A percentile compares a stretch with the other conserved stretches of the same genome.
Conservation (phyloP, 2,329 filamentous ascomycete genomes). For the Xylariaceae sp. region DNA sequence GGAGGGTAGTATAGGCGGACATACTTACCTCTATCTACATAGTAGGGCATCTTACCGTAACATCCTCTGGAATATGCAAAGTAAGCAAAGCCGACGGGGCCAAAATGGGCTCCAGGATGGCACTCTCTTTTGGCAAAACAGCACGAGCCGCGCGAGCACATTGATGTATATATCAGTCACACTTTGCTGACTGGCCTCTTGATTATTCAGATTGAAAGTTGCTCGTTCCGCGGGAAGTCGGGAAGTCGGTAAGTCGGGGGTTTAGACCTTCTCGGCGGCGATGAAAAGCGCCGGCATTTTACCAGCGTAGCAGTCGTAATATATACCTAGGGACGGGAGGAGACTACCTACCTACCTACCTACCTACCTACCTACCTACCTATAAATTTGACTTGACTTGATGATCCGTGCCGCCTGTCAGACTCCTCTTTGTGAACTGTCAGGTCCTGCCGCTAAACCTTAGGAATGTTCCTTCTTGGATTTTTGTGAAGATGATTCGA, state of each 20-base stretch:
- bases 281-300: not conserved
- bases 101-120: constrained; percentile 8
- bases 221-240: not conserved
- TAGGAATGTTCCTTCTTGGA: not conserved
- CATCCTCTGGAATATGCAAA: constrained; percentile 21
- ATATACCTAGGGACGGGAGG: too few relatives aligned
- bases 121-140: constrained; percentile 8
- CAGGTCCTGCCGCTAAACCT: constrained; percentile 1
- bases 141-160: constrained; percentile 1
- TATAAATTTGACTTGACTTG: too few relatives aligned
- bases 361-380: not conserved
- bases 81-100: constrained; percentile 17
- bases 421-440: not conserved
- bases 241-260: not conserved
- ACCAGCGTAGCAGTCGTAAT: not conserved
- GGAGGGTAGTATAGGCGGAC: not conserved
- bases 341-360: not conserved
- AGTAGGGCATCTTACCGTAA: constrained; percentile 5
- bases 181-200: constrained; percentile 13
- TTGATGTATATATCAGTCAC: constrained; percentile 1
- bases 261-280: constrained; percentile 3
- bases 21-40: not conserved
- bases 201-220: not conserved
- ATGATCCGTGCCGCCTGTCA: not conserved
- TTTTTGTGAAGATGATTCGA: not conserved